phyloP scores from a whole-genome alignment of 345 rosid genomes.

The Litchi chinensis region DNA sequence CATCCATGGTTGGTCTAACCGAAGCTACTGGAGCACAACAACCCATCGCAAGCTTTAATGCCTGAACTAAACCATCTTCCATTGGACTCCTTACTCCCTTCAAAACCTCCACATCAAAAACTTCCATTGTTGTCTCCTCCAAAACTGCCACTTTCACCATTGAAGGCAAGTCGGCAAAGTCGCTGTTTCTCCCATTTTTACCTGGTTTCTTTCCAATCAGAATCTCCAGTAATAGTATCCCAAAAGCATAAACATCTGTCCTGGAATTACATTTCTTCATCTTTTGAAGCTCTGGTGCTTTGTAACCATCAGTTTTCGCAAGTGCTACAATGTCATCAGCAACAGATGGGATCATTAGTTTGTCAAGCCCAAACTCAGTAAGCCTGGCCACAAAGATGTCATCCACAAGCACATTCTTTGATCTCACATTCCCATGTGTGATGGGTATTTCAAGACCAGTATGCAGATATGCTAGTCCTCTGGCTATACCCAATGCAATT shows the following conservation, averaged over 20 bases:
- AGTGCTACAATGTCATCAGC: slow-evolving; percentile 92
- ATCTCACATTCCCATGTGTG: slow-evolving; percentile 87
- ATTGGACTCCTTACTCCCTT: slow-evolving; percentile 90
- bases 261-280: slow-evolving; percentile 95
- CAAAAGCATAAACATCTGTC: slow-evolving; percentile 92
- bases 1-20: slow-evolving; percentile 93
- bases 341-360: slow-evolving; percentile 83
- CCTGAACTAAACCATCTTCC: slow-evolving; percentile 97
- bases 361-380: slow-evolving; percentile 91
- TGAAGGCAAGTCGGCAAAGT: slow-evolving; percentile 79
- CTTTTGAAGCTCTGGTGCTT: slow-evolving; percentile 95
- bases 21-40: slow-evolving; percentile 95
- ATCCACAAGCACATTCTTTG: slow-evolving; percentile 91
- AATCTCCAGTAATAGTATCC: slow-evolving; percentile 87
- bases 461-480: slow-evolving; percentile 89
- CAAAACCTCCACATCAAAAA: slow-evolving; percentile 80
- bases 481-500: slow-evolving; percentile 86
- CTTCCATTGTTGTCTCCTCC: slow-evolving; percentile 97
- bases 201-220: slow-evolving; percentile 93
- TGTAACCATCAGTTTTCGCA: slow-evolving; percentile 85
- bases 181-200: slow-evolving; percentile 61
- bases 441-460: slow-evolving; percentile 73
- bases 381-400: slow-evolving; percentile 83
- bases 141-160: slow-evolving; percentile 89
- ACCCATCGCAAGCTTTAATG: slow-evolving; percentile 97